Evolutionary conservation across 345 rosid genomes (phyloP), one percentile per base, ranked within the genome.

Genomic region (Gossypium bickii): DNA sequence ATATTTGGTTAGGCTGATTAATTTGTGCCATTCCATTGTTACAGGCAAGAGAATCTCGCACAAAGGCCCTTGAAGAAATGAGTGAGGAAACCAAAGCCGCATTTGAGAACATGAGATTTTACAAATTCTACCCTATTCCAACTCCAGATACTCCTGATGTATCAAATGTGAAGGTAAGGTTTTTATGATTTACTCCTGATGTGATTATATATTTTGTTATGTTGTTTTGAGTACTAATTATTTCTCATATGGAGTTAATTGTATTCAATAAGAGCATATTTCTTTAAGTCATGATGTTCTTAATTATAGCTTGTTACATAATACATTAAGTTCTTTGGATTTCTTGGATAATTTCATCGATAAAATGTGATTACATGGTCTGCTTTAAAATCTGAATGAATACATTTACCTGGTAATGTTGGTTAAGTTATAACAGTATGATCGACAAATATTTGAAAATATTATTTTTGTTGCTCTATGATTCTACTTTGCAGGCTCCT

Each of bases 1-100:
- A 20, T 52, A 34, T 48, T 74, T 75, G 53, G 29, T 22, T 53
- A 24, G 22, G 43, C 17, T 75, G 64, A 75, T 65, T 55, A 59
- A 69, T 60, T 51, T 22, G 70, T 34, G 15, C 74, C 59, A 44
- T 67, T 70, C 78, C 73, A 27, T 68, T 74, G 43, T 62, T 15
- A 69, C 66, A 93, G 97, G 99, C 95, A 29, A 96, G 80, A 83
- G 97, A 93, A 70, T 92, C 98, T 56, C 86, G 98, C 66, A 90
- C 66, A 83, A 96, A 81, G 69, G 90, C 93, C 27, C 77, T 87
- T 65, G 94, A 86, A 79, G 97, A 89, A 76, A 86, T 96, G 97
- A 96, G 87, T 15, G 97, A 85, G 80, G 97, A 90, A 25, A 84
- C 86, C 7, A 92, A 77, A 78, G 71, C 78, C 6, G 97, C 93